A percentile compares a stretch with the other conserved stretches of the same genome.
Evolutionary conservation across 176 grass and related monocot genomes (phyloP).

Genomic region (Eragrostis curvula): DNA sequence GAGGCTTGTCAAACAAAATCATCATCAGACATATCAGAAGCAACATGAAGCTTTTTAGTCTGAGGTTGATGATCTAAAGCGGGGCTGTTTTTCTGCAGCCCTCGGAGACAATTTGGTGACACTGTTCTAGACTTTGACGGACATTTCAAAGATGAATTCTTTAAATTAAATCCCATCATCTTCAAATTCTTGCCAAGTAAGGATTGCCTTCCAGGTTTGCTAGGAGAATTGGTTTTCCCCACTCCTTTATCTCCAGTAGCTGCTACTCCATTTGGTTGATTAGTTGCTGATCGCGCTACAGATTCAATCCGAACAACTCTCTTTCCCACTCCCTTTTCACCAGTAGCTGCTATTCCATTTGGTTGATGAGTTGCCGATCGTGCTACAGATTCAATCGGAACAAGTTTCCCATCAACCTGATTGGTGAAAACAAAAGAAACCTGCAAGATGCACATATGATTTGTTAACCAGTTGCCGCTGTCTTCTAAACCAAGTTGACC

Average conservation of each 20-base stretch:
- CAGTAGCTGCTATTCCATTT: conserved; percentile 23
- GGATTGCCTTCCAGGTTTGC: conserved; percentile 47
- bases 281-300: conserved; percentile 41
- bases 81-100: conserved; percentile 47
- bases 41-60: conserved; percentile 64
- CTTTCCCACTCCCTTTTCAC: conserved; percentile 34
- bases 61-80: conserved; percentile 60
- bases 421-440: conserved; percentile 98
- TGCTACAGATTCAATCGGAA: conserved; percentile 78
- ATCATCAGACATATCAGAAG: conserved; percentile 80
- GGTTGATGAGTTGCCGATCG: conserved; percentile 49
- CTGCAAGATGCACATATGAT: conserved; percentile 58
- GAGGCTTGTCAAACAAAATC: conserved; percentile 68
- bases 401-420: conserved; percentile 96
- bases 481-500: conserved; percentile 30
- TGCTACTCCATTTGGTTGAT: conserved; percentile 41
- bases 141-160: conserved; percentile 50
- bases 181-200: conserved; percentile 50
- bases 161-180: conserved; percentile 58
- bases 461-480: conserved; percentile 13
- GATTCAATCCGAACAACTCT: conserved; percentile 54
- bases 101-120: conserved; percentile 50
- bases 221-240: conserved; percentile 30
- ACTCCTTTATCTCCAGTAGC: conserved; percentile 27
- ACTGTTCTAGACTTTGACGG: conserved; percentile 46